phyloP scores from a whole-genome alignment of 2,329 filamentous ascomycete species.

The Amphichorda felina region DNA sequence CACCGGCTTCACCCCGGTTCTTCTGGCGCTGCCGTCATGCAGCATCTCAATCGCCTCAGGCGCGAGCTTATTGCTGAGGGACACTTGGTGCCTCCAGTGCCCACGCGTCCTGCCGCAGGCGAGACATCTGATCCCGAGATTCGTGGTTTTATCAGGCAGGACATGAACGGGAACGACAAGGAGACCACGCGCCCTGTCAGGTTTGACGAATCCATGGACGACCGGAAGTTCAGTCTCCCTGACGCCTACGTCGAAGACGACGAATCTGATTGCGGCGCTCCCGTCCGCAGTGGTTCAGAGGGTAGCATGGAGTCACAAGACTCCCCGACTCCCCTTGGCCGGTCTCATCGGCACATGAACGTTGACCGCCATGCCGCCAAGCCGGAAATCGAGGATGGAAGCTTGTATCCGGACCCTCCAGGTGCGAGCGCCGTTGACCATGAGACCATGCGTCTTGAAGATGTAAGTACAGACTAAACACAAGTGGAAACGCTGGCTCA shows the following conservation, averaged over 20 bases:
- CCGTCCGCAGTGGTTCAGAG: background rate
- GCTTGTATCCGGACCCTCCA: background rate
- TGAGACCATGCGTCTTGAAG: too few species aligned
- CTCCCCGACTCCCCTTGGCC: constrained; percentile 2
- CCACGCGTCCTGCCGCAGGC: constrained; percentile 12
- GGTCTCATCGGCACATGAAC: background rate
- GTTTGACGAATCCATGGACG: constrained; percentile 18
- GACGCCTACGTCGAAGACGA: constrained; percentile 7
- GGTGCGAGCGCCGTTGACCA: too few species aligned
- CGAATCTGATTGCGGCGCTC: constrained; percentile 1
- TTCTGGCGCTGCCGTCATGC: constrained; percentile 22
- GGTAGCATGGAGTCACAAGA: background rate
- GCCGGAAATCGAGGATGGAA: constrained; percentile 1
- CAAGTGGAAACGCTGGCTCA: too few species aligned
- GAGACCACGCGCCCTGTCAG: constrained; percentile 14
- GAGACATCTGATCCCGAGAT: constrained; percentile 11
- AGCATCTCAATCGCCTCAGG: constrained; percentile 24
- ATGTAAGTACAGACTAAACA: too few species aligned
- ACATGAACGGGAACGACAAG: constrained; percentile 11
- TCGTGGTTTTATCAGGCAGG: constrained; percentile 19
- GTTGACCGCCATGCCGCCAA: background rate
- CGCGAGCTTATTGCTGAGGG: constrained; percentile 22
- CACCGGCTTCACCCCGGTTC: constrained; percentile 28
- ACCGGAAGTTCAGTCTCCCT: constrained; percentile 17
- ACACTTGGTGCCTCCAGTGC: constrained; percentile 26